Base-by-base conservation (phyloP, 2,329 filamentous ascomycete genomes). In the Aspergillus ochraceoroseus region DNA sequence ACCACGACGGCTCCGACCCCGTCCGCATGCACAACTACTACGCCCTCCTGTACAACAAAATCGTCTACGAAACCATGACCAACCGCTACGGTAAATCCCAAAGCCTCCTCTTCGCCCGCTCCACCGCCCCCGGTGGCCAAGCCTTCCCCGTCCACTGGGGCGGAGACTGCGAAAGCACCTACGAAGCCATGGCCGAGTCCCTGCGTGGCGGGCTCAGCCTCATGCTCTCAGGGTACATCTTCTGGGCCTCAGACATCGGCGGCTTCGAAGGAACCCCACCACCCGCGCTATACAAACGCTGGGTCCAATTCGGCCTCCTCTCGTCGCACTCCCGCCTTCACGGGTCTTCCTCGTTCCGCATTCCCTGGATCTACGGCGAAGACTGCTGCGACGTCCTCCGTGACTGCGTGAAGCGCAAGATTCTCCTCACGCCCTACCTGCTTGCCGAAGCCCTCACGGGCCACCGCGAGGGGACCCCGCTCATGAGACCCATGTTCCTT, bases 21-120 rank as follows among this genome's bases (percentile, higher is more conserved):
- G 68, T 68, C 35, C 76, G 75, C 52, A 87, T 87, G 82, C 83
- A 86, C 66, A 87, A 87, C 63, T 86, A 77, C 66, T 87, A 86
- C 60, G 73, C 83, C n/a, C 82, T 83, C 55, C 63, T 80, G 2
- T 87, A 84, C 68, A 87, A 86, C 70, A 76, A 79, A 51, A 62
- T 77, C 41, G 82, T 85, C 5, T 85, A 83, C 57, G 76, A 83
- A 53, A 73, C 80, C 1, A 70, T 86, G 8, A 74, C 79, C 55
- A 66, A 67, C 65, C 48, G 64, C 51, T 54, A 71, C 59, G 74
- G 76, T 11, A 61, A 65, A 34, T 63, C 71, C 34, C 66, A 77
- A 53, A 74, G 80, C 46, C 76, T 83, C 27, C 73, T 86, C 1
- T 87, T 85, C 56, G 82, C 83, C 1, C 74, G 83, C 17, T 71